Base-by-base conservation (phyloP, 768 basidiomycete genomes). In the Agaricus subrufescens region DNA sequence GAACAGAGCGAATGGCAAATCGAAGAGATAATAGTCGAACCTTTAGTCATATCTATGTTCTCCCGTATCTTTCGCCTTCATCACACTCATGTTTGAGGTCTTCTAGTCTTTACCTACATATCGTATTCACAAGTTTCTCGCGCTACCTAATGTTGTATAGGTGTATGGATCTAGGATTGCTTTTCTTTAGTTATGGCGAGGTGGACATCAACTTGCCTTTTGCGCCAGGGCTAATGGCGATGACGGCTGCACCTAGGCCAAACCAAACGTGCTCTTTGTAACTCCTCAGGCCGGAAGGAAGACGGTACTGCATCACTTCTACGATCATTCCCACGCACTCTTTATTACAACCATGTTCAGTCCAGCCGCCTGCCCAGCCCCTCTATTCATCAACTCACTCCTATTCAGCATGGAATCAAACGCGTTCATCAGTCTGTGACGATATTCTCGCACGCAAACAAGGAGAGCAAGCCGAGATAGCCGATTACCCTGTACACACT, bases 391-490 rank as follows among this genome's bases (percentile, higher is more conserved):
- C 37, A 42, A n/a, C 19, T 48, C 44, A 54, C 55, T 56, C 49
- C 30, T 29, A 44, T 30, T 15, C 59, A 91, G 89, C 90, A 93
- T 66, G 79, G 82, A 54, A 78, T 91, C 48, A 87, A 82, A 70
- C 85, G 87, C 44, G 73, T 78, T 31, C 75, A 71, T 40, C 81
- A 86, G 60, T 78, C 78, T 65, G 70, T 25, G 85, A 87, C 58
- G 86, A 77, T 7, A 69, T 81, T n/a, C 85, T 82, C 50, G 87
- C 85, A 1, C 84, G 77, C 69, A 83, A 79, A 63, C 76, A 81
- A 57, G 83, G 83, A 60, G 94, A 97, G 62, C 79, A 75, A 59
- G 75, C 83, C 19, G 89, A 89, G 73, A 84, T 98, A 63, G 75
- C 80, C 38, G 84, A 90, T 51, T 96, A 92, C 70, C 78, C 84